Evolutionary conservation across 768 basidiomycete genomes (phyloP).

Genomic region (Naematelia aurantialba): DNA sequence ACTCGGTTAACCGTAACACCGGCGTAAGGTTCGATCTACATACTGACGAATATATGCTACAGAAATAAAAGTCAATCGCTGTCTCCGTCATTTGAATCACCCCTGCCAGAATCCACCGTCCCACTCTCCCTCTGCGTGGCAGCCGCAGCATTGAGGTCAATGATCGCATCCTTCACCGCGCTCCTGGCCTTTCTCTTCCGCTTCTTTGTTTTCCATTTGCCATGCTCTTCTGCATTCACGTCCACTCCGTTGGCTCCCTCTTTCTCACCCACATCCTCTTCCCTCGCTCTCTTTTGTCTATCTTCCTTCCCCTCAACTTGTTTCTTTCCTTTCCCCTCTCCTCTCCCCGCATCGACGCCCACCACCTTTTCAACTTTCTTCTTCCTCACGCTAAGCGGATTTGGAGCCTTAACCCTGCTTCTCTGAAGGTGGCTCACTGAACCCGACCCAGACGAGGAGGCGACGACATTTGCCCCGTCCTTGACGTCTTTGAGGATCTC

Average conservation of each 20-base stretch:
- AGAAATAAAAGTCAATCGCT: no score
- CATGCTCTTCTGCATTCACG: slow-evolving; percentile 16
- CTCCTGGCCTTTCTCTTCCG: slow-evolving; percentile 36
- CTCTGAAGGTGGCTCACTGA: slow-evolving; percentile 1
- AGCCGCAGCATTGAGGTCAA: slow-evolving; percentile 24
- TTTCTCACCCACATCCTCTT: slow-evolving; percentile 13
- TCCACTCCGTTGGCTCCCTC: slow-evolving; percentile 13
- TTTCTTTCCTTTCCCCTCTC: slow-evolving; percentile 5
- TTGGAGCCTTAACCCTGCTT: slow-evolving; percentile 73
- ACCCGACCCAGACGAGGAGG: not conserved
- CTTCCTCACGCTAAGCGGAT: slow-evolving; percentile 89
- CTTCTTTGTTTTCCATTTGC: slow-evolving; percentile 32
- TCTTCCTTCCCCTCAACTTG: slow-evolving; percentile 5
- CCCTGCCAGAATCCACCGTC: no score
- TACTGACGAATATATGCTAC: no score
- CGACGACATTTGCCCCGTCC: slow-evolving; percentile 32
- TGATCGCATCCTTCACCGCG: slow-evolving; percentile 32
- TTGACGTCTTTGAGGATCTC: slow-evolving; percentile 19
- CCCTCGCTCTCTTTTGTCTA: slow-evolving; percentile 8
- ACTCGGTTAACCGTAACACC: no score
- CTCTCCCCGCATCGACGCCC: not conserved
- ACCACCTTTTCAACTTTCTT: slow-evolving; percentile 49
- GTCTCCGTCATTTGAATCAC: not conserved
- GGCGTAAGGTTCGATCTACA: no score
- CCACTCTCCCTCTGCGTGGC: no score